phyloP scores from a whole-genome alignment of 768 basidiomycete genomes.

The Pleurotus cornucopiae region DNA sequence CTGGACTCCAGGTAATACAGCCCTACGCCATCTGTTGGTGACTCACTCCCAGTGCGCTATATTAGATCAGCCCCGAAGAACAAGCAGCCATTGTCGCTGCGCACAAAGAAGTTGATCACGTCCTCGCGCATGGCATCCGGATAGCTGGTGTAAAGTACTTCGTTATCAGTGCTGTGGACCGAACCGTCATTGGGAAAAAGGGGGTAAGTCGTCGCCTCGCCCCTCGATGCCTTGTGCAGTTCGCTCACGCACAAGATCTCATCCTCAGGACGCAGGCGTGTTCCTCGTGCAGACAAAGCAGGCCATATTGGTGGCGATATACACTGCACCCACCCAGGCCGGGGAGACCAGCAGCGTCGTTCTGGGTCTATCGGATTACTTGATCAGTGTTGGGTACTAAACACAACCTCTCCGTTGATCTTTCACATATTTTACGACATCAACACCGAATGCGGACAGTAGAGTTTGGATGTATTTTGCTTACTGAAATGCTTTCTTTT shows the following conservation, averaged over 20 bases:
- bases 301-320: constrained; percentile 81
- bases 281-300: constrained; percentile 77
- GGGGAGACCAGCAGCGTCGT: constrained; percentile 63
- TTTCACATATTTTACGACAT: not conserved
- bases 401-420: not conserved
- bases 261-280: constrained; percentile 65
- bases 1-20: constrained; percentile 39
- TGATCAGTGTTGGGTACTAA: constrained; percentile 54
- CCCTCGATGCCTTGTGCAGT: not conserved
- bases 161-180: constrained; percentile 41
- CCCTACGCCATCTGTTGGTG: constrained; percentile 29
- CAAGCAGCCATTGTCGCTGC: constrained; percentile 52
- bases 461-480: not conserved
- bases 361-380: constrained; percentile 73
- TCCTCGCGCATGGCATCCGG: constrained; percentile 57
- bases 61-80: constrained; percentile 61
- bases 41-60: constrained; percentile 6
- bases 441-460: not conserved
- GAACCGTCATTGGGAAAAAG: constrained; percentile 76
- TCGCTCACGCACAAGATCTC: not conserved
- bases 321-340: constrained; percentile 59
- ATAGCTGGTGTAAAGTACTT: constrained; percentile 73
- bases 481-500: not conserved
- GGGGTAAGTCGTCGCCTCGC: constrained; percentile 40
- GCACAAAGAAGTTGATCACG: constrained; percentile 33